Evolutionary conservation across 2,329 filamentous ascomycete genomes (phyloP).

Genomic region (Ophidiomyces ophidiicola): DNA sequence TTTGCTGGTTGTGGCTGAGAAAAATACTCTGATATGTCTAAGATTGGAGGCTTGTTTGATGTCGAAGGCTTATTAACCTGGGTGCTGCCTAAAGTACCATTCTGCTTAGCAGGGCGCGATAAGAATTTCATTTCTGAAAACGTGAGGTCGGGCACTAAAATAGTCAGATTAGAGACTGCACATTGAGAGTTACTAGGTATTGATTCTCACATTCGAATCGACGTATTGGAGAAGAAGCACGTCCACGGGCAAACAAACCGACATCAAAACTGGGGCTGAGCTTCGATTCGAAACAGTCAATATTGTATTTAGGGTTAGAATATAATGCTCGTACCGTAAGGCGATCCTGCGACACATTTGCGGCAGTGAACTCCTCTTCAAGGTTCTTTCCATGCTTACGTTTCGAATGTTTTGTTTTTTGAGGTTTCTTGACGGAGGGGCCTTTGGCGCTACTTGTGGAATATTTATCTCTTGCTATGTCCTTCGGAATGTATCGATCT

Average conservation of each 20-base stretch:
- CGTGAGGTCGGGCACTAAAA: conserved; percentile 40
- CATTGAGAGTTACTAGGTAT: not conserved
- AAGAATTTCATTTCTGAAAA: conserved; percentile 44
- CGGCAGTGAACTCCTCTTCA: conserved; percentile 45
- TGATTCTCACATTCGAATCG: conserved; percentile 16
- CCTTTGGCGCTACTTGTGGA: not conserved
- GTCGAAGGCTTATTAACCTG: not conserved
- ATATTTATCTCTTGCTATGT: not conserved
- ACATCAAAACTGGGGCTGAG: conserved; percentile 27
- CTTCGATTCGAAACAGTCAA: conserved; percentile 19
- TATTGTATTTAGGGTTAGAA: conserved; percentile 10
- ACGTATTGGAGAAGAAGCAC: conserved; percentile 24
- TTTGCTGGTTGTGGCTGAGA: not conserved
- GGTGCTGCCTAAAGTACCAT: no score
- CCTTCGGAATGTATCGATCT: conserved; percentile 43
- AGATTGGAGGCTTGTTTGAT: not conserved
- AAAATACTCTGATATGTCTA: conserved; percentile 9
- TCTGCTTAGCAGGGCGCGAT: conserved; percentile 3
- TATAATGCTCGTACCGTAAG: conserved; percentile 38
- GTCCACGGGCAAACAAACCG: conserved; percentile 29
- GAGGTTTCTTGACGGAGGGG: conserved; percentile 1
- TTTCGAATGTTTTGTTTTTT: conserved; percentile 20
- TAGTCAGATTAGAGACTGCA: not conserved
- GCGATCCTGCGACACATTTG: conserved; percentile 41
- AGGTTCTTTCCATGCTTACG: conserved; percentile 29